A percentile compares a stretch with the other conserved stretches of the same genome.
phyloP scores from a whole-genome alignment of 1,284 basidiomycete genomes.

The Pseudomicrostroma phylloplanum region DNA sequence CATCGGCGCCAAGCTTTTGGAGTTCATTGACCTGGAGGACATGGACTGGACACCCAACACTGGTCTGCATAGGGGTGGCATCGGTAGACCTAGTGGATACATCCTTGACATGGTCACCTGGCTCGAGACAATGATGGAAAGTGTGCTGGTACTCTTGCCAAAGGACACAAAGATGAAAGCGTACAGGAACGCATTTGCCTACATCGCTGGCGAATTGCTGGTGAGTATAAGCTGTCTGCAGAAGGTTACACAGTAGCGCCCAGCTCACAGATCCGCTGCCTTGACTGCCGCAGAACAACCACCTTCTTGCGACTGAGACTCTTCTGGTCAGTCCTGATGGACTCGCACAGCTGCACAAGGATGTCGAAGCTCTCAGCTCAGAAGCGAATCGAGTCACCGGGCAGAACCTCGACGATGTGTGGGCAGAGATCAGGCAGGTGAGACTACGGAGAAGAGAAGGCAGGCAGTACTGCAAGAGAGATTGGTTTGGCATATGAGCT shows the following conservation, averaged over 20 bases:
- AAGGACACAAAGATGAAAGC: slow-evolving; percentile 78
- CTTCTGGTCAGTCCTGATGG: slow-evolving; percentile 14
- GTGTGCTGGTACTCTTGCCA: slow-evolving; percentile 68
- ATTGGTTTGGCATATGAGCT: not conserved
- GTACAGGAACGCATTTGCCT: slow-evolving; percentile 74
- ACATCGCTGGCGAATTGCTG: slow-evolving; percentile 80
- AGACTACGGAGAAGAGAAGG: not conserved
- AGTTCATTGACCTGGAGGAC: slow-evolving; percentile 88
- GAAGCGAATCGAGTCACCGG: not conserved
- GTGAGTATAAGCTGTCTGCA: slow-evolving; percentile 53
- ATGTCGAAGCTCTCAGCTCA: slow-evolving; percentile 22
- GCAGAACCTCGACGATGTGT: slow-evolving; percentile 5
- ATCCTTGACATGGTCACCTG: slow-evolving; percentile 91
- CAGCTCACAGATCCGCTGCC: not conserved
- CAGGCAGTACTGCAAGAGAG: not conserved
- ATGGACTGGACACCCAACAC: slow-evolving; percentile 71
- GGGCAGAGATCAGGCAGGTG: slow-evolving; percentile 10
- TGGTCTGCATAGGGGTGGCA: not conserved
- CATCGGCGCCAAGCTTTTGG: slow-evolving; percentile 87
- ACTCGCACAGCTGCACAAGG: slow-evolving; percentile 13
- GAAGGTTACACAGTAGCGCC: slow-evolving; percentile 15
- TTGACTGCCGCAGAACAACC: slow-evolving; percentile 16
- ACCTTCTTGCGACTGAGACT: slow-evolving; percentile 27
- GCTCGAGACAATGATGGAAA: slow-evolving; percentile 91
- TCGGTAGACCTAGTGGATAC: slow-evolving; percentile 72